phyloP scores from a whole-genome alignment of 2,329 filamentous ascomycete genomes.

The Penicillium sp. region DNA sequence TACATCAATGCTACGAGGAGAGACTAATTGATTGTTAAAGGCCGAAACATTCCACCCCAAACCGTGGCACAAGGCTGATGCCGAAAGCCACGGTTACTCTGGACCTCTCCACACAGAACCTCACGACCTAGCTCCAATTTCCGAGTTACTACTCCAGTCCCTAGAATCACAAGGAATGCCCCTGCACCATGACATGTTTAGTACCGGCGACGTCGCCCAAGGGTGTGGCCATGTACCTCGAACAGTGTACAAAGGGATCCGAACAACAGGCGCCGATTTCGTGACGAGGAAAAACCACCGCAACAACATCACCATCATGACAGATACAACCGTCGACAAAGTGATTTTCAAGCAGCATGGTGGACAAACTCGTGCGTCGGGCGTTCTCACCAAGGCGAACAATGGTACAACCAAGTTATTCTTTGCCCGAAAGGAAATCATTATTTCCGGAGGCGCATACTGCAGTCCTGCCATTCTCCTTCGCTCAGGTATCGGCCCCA shows the following conservation, averaged over 20 bases:
- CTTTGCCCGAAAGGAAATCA: conserved; percentile 48
- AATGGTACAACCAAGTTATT: conserved; percentile 41
- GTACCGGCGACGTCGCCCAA: conserved; percentile 52
- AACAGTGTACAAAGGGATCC: conserved; percentile 53
- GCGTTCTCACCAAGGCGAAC: conserved; percentile 21
- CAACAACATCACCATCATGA: conserved; percentile 52
- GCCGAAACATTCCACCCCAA: conserved; percentile 60
- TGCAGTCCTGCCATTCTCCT: conserved; percentile 55
- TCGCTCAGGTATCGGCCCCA: conserved; percentile 54
- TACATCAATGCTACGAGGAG: not conserved
- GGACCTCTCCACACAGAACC: conserved; percentile 58
- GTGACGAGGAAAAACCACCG: conserved; percentile 44
- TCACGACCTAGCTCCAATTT: conserved; percentile 60
- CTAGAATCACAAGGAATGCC: conserved; percentile 56
- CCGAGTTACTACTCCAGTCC: conserved; percentile 55
- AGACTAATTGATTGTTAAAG: conserved; percentile 22
- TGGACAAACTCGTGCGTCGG: conserved; percentile 44
- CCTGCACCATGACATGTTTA: conserved; percentile 61
- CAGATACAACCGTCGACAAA: conserved; percentile 53
- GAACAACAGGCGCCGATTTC: conserved; percentile 57
- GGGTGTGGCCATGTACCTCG: conserved; percentile 58
- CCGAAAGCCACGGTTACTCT: conserved; percentile 50
- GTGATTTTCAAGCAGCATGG: conserved; percentile 46
- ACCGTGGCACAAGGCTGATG: conserved; percentile 55
- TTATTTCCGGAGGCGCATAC: conserved; percentile 52